Percentiles rank a stretch among this genome's conserved stretches.
Evolutionary conservation across 495 filamentous ascomycete genomes (phyloP).

Genomic region (Hyphodiscus hymeniophilus): DNA sequence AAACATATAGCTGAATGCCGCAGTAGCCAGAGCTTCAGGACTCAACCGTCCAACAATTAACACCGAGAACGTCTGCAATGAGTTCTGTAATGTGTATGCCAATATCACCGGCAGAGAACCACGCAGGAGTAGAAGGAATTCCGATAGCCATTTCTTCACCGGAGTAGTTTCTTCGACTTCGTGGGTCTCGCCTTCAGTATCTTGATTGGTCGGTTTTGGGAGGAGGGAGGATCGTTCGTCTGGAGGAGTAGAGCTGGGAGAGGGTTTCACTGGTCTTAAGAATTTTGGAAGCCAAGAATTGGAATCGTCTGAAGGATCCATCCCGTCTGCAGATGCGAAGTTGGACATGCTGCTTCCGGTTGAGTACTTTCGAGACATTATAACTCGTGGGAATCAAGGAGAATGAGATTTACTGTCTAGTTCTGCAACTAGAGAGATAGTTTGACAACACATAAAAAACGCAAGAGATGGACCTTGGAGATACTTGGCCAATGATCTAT

Average conservation of each 20-base stretch:
- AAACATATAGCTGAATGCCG: constrained; percentile 91
- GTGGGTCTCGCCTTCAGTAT: constrained; percentile 13
- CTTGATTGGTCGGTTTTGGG: background rate
- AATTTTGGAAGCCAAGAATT: constrained; percentile 21
- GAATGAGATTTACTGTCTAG: background rate
- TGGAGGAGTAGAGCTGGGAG: background rate
- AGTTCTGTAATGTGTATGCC: constrained; percentile 85
- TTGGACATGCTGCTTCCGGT: background rate
- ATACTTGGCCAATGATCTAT: too few species aligned
- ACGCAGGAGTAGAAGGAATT: constrained; percentile 62
- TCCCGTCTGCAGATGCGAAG: background rate
- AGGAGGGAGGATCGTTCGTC: constrained; percentile 1
- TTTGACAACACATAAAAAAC: background rate
- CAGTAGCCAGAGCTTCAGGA: constrained; percentile 72
- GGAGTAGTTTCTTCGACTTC: constrained; percentile 14
- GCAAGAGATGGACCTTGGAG: too few species aligned
- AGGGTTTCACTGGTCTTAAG: constrained; percentile 4
- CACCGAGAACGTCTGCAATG: constrained; percentile 77
- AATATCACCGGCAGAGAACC: constrained; percentile 75
- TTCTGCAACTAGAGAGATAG: constrained; percentile 1
- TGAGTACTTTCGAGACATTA: constrained; percentile 1
- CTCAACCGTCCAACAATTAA: constrained; percentile 76
- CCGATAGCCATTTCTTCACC: constrained; percentile 35
- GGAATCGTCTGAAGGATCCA: constrained; percentile 11
- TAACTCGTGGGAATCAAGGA: background rate